Evolutionary conservation across 805 yeast genomes (phyloP), one percentile per base, ranked within the genome.

Genomic region (Alloascoidea hylecoeti): DNA sequence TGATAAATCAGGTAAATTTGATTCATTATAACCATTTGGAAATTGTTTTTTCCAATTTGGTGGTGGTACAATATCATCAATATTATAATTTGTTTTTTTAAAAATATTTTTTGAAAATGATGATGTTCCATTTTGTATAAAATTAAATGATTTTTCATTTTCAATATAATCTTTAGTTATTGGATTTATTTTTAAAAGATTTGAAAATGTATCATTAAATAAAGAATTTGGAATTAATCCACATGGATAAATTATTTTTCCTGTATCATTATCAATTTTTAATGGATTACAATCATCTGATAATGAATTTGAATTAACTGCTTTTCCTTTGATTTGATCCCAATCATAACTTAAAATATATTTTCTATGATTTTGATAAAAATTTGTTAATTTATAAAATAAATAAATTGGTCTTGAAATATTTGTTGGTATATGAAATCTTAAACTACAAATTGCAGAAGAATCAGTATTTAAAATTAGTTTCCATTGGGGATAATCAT

Each of bases 321-420:
- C 83, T 18, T 70, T 56, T 2, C 98, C 98, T 42, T 74, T 72
- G 37, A 92, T 53, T 58, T 92, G 98, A 33, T 68, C 64, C 56
- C 79, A 71, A 54, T 86, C 94, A 56, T 69, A 82, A 5, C 94
- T 80, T 43, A 74, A 76, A 23, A 89, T 96, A 53, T 85, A 92
- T 44, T 89, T 83, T 43, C 98, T 73, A 60, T 92, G 98, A 56
- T 92, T 92, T 56, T 92, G 97, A 56, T 68, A 88, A 57, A 89
- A 92, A 54, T 85, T 85, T 28, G 96, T 86, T 49, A 92, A 63
- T 46, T 77, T 75, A 61, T 92, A 92, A 59, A 84, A 92, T 44
- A 85, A 51, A 53, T 67, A 86, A 5, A 86, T 52, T 2, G 94
- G 84, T 2, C 78, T 71, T 33, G 73, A 66, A 54, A 92, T 66